Percentiles rank a stretch among this genome's conserved stretches.
Evolutionary conservation across 2,329 filamentous ascomycete genomes (phyloP).

Genomic region (Sporothrix mexicana): DNA sequence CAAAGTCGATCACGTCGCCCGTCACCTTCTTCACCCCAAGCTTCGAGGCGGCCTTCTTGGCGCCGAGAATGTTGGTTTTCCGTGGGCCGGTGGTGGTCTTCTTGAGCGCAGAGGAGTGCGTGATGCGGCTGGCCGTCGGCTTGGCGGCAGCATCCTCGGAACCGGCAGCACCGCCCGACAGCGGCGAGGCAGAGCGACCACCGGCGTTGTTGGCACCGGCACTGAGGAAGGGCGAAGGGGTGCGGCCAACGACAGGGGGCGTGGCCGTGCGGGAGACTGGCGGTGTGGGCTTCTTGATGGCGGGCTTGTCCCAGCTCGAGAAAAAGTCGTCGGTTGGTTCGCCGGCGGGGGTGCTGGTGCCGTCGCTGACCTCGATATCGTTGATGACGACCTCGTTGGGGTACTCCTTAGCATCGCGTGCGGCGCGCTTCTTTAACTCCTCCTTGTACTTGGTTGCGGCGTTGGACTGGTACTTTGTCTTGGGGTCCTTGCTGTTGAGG

Average conservation of each 20-base stretch:
- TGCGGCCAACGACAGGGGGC: conserved; percentile 79
- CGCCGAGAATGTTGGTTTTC: conserved; percentile 84
- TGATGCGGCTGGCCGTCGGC: conserved; percentile 72
- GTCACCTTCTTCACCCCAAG: conserved; percentile 92
- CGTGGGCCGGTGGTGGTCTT: conserved; percentile 74
- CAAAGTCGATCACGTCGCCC: conserved; percentile 85
- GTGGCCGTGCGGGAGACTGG: conserved; percentile 89
- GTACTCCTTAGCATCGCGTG: conserved; percentile 84
- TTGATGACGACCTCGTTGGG: conserved; percentile 85
- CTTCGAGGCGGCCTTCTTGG: conserved; percentile 76
- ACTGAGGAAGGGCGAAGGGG: conserved; percentile 88
- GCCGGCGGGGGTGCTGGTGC: conserved; percentile 76
- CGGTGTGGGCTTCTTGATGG: conserved; percentile 94
- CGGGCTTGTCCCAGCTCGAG: conserved; percentile 97
- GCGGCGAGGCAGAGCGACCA: conserved; percentile 82
- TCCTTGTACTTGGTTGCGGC: conserved; percentile 98
- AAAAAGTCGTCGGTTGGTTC: conserved; percentile 95
- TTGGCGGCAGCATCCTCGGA: conserved; percentile 56
- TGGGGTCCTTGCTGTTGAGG: conserved; percentile 92
- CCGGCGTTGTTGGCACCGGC: conserved; percentile 71
- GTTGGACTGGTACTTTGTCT: conserved; percentile 94
- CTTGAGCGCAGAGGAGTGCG: conserved; percentile 79
- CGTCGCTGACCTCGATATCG: conserved; percentile 65
- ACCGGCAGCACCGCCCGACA: conserved; percentile 64
- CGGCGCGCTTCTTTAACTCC: conserved; percentile 85